Evolutionary conservation across 23 red algal genomes (phyloP).

Genomic region (Porphyridium purpureum): DNA sequence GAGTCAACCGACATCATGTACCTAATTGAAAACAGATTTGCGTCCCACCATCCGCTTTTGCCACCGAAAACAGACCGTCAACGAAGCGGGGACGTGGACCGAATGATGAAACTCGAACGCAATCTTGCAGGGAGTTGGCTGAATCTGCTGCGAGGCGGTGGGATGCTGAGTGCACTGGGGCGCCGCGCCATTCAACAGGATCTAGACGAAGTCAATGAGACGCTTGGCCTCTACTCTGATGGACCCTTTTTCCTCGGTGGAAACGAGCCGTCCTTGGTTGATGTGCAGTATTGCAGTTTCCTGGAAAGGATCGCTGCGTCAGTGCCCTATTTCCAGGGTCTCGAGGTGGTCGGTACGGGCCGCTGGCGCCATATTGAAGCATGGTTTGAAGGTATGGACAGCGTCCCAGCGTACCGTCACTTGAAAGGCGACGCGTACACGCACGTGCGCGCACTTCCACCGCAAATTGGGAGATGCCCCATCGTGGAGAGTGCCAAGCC

Average conservation of each 20-base stretch:
- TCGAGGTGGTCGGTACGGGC: too few species aligned
- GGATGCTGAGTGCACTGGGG: slow-evolving; percentile 1
- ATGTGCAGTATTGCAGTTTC: slow-evolving; percentile 33
- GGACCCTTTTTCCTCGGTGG: slow-evolving; percentile 30
- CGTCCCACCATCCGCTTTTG: too few species aligned
- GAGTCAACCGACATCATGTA: slow-evolving; percentile 92
- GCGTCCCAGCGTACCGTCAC: neutral
- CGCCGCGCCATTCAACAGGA: slow-evolving; percentile 19
- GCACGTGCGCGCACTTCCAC: slow-evolving; percentile 58
- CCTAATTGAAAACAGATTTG: too few species aligned
- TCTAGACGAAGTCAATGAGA: slow-evolving; percentile 40
- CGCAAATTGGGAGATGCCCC: slow-evolving; percentile 50
- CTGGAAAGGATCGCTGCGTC: slow-evolving; percentile 1
- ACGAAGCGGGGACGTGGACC: too few species aligned
- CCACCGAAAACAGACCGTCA: too few species aligned
- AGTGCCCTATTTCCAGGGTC: too few species aligned
- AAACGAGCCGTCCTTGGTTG: slow-evolving; percentile 26
- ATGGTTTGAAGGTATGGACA: too few species aligned
- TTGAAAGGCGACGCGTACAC: slow-evolving; percentile 3
- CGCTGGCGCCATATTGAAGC: too few species aligned
- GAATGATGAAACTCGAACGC: slow-evolving; percentile 49
- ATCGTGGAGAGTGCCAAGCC: slow-evolving; percentile 5
- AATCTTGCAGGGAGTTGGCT: slow-evolving; percentile 49
- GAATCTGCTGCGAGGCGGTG: slow-evolving; percentile 16
- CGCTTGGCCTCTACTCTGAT: slow-evolving; percentile 13